These are phyloP conservation scores for Gracilariopsis chorda DNA, from an alignment of 23 red algal species.

Conservation along the genomic window DNA sequence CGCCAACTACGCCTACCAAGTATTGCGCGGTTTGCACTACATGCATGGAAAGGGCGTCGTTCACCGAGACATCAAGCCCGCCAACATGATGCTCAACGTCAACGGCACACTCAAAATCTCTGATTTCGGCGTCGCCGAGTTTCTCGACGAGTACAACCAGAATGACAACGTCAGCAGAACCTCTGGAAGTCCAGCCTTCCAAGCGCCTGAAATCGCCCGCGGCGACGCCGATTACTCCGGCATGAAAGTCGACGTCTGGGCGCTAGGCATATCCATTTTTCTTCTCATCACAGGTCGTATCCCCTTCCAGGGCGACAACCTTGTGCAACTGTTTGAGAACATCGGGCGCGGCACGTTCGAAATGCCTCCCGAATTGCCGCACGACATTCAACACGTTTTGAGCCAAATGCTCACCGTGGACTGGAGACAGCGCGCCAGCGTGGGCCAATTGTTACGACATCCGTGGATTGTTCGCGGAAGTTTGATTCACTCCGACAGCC, in stretches of 20 bases:
- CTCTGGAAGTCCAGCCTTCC: constrained; percentile 94
- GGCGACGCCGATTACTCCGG: constrained; percentile 85
- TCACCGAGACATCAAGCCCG: constrained; percentile 98
- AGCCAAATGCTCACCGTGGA: constrained; percentile 58
- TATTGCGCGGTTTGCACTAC: constrained; percentile 80
- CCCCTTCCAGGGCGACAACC: constrained; percentile 87
- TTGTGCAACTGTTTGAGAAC: constrained; percentile 80
- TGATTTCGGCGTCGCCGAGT: constrained; percentile 98
- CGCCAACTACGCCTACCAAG: constrained; percentile 73
- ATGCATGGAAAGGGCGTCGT: constrained; percentile 91
- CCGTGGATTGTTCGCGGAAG: constrained; percentile 51
- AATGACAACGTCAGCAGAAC: constrained; percentile 82
- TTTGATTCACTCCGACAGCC: background rate
- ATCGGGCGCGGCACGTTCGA: constrained; percentile 76
- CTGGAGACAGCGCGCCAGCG: constrained; percentile 35
- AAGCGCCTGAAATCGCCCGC: constrained; percentile 97
- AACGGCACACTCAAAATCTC: constrained; percentile 84
- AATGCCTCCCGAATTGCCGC: constrained; percentile 54
- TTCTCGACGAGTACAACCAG: constrained; percentile 86
- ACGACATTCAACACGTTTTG: constrained; percentile 67
- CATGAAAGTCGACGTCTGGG: constrained; percentile 96
- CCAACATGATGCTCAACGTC: constrained; percentile 91
- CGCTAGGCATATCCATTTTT: constrained; percentile 90
- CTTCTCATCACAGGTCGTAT: constrained; percentile 78
- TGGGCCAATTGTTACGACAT: constrained; percentile 63